phyloP scores from a whole-genome alignment of 257 asterid species.

The Cynanchum wilfordii region DNA sequence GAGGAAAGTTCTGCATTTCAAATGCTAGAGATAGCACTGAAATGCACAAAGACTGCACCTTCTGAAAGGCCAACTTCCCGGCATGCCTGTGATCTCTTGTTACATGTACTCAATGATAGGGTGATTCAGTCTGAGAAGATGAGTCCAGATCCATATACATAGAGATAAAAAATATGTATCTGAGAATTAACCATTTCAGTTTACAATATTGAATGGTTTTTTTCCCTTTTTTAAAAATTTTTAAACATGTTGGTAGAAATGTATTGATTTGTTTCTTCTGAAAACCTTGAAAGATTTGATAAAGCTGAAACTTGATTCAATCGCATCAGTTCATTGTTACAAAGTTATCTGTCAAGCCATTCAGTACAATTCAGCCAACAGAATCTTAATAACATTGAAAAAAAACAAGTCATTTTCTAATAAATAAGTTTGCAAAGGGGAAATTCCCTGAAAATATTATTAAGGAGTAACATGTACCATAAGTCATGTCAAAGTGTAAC shows the following conservation, averaged over 20 bases:
- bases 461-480: constrained; percentile 17
- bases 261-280: not conserved
- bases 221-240: not conserved
- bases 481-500: constrained; percentile 17
- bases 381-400: not conserved
- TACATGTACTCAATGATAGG: constrained; percentile 52
- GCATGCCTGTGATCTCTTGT: constrained; percentile 51
- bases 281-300: not conserved
- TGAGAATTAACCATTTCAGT: constrained; percentile 7
- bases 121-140: constrained; percentile 38
- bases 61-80: constrained; percentile 83
- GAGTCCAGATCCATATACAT: constrained; percentile 36
- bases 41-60: constrained; percentile 86
- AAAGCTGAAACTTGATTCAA: not conserved
- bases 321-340: not conserved
- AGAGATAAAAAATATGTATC: not conserved
- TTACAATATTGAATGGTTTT: not conserved
- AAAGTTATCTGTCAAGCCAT: not conserved
- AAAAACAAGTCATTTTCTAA: not conserved
- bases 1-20: constrained; percentile 56
- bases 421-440: constrained; percentile 5
- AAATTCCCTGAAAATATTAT: constrained; percentile 12
- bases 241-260: not conserved
- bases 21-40: constrained; percentile 67
- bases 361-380: not conserved